phyloP scores from a whole-genome alignment of 2,329 filamentous ascomycete species.

The Tolypocladium sp. region DNA sequence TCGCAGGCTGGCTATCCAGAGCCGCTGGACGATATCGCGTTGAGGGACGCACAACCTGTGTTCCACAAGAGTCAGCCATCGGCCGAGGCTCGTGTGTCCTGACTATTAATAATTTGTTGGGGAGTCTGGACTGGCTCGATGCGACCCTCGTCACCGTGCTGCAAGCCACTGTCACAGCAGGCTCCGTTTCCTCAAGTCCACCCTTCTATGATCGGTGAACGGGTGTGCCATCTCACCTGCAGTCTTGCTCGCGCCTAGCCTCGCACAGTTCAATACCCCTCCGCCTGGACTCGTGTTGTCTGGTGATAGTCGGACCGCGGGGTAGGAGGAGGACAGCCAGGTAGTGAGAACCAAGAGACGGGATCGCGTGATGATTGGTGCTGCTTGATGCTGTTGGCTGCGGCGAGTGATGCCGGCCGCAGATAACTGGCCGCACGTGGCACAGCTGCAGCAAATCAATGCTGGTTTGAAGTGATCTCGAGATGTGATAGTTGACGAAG shows the following conservation, averaged over 20 bases:
- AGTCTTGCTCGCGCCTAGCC: not conserved
- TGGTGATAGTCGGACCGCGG: not conserved
- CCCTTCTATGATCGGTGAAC: not conserved
- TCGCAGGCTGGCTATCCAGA: not conserved
- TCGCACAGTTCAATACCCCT: not conserved
- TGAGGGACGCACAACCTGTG: not conserved
- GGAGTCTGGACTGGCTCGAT: not conserved
- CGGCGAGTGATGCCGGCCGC: not conserved
- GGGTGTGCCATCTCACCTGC: not conserved
- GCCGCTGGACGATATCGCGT: not conserved
- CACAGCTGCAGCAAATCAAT: conserved; percentile 1
- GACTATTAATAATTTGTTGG: not conserved
- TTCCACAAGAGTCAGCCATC: not conserved
- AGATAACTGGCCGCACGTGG: not conserved
- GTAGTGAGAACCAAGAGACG: not conserved
- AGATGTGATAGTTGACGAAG: not conserved
- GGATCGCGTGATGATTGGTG: conserved; percentile 1
- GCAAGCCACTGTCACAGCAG: not conserved
- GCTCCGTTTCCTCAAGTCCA: not conserved
- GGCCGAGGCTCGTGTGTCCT: not conserved
- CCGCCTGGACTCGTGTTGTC: not conserved
- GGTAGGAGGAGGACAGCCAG: not conserved
- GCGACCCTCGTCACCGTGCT: not conserved
- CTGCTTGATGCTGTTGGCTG: not conserved
- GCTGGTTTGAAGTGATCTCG: not conserved